Evolutionary conservation across 805 yeast species (phyloP).

Genomic region (Yarrowia sp.): DNA sequence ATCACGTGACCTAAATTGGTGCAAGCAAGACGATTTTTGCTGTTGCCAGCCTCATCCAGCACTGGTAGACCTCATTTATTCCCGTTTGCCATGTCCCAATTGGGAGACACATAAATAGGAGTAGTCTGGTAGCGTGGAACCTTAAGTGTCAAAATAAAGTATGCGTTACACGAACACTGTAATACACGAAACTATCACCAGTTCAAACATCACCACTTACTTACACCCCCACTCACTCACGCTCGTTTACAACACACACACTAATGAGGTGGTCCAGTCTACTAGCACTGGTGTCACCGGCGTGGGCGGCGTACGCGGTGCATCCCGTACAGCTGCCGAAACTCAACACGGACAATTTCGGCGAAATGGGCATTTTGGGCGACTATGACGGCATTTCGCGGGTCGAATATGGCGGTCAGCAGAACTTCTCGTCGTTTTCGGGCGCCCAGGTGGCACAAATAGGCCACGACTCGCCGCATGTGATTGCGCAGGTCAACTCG

Average conservation of each 20-base stretch:
- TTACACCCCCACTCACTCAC: not conserved
- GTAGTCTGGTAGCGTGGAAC: not conserved
- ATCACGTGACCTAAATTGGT: too few species aligned
- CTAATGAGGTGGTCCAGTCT: constrained; percentile 30
- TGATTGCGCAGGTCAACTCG: constrained; percentile 45
- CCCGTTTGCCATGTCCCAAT: not conserved
- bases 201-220: not conserved
- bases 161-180: constrained; percentile 2
- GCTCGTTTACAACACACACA: constrained; percentile 4
- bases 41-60: too few species aligned
- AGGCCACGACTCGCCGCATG: constrained; percentile 41
- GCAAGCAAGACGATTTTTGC: too few species aligned
- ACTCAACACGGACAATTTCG: constrained; percentile 44
- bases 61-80: too few species aligned
- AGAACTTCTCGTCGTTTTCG: constrained; percentile 46
- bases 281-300: constrained; percentile 2
- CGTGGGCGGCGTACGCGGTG: constrained; percentile 25
- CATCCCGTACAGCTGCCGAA: constrained; percentile 44
- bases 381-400: constrained; percentile 52
- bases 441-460: constrained; percentile 27
- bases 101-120: constrained; percentile 22
- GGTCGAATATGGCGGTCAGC: constrained; percentile 51
- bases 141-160: not conserved
- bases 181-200: constrained; percentile 2
- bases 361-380: constrained; percentile 51